Evolutionary conservation across 2,329 filamentous ascomycete genomes (phyloP), one percentile per base, ranked within the genome.

Genomic region (Dothistroma septosporum): DNA sequence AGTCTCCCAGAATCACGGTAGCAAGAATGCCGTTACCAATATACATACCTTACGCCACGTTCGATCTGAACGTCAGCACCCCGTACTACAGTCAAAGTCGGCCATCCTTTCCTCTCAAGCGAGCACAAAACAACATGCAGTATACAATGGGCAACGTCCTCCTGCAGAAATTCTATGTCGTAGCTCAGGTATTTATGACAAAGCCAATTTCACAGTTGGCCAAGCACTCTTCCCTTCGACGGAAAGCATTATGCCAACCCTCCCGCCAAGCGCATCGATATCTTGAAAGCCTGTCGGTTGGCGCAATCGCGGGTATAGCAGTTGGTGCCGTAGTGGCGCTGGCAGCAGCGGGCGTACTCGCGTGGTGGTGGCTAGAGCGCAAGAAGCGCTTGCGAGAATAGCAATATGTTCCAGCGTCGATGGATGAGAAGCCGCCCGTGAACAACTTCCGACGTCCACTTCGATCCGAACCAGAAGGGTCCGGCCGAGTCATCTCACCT

Each of bases 91-190:
- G 60, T 19, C 46, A 57, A n/a, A 49, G 53, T 9, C 48, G 35
- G 21, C 52, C 46, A n/a, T 71, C 70, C 49, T 71, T 72, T n/a
- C 69, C 69, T 0, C 49, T 71, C 7, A 65, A 66, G 31, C 64
- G 63, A 37, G 69, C 69, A 1, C 41, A 66, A 21, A 70, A 69
- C 54, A 46, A 59, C 7, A 62, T 64, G 12, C 66, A 70, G 35
- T 69, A 70, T 54, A 69, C 63, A 0, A 63, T 73, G n/a, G 70
- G 70, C 12, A 64, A 70, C 2, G 63, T 63, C 0, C 70, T 73
- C 53, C 58, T 72, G 35, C 70, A 73, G 55, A 69, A 68, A 57
- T 68, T 69, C 11, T 73, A 64, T 52, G 46, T 64, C 47, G 55
- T 61, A 10, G 62, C 58, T 4, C 58, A 64, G n/a, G n/a, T n/a